Base-by-base conservation (phyloP, 441 rosid species). In the Euphorbia schlechtendalii region DNA sequence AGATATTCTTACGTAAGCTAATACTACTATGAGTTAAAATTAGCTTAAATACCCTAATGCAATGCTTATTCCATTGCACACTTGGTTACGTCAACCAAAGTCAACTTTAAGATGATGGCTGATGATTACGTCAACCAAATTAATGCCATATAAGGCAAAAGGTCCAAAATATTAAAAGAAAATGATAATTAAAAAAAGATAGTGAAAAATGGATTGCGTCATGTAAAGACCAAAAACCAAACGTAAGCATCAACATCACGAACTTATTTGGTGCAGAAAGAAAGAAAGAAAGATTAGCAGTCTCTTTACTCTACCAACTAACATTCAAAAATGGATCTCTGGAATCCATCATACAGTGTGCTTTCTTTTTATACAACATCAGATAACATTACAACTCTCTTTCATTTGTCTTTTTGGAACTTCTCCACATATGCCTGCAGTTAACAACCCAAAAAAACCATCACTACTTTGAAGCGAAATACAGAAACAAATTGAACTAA, bases 391-490 rank as follows among this genome's bases (percentile, higher is more conserved):
- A 32, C 56, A 66, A 49, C 48, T 65, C 38, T 46, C 64, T 67
- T 75, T 74, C 80, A 66, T 72, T 78, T 71, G 73, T 77, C 78
- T 78, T 86, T 83, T 76, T 78, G 83, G 68, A 74, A 72, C 76
- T 86, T 86, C 65, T 80, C 90, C 77, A 83, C 84, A 48, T 86
- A 86, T 1, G 90, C 93, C 93, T 86, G 92, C 80, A 78, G 64
- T 61, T 36, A 12, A 25, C 48, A 71, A 63, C 40, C 28, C 24
- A 28, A 43, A 61, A 32, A n/a, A n/a, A n/a, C n/a, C 40, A 36
- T 36, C 9, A 36, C 40, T 3, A 36, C 4, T 3, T 9, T 36
- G n/a, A 36, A 36, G 40, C 40, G 9, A 36, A 4, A 36, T 9
- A 36, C 9, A 36, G 5, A 40, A 8, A 40, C 11, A 40, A 40